Evolutionary conservation across 495 filamentous ascomycete species (phyloP), one percentile per base, ranked within the genome.

Genomic region (Penicillium cosmopolitanum): DNA sequence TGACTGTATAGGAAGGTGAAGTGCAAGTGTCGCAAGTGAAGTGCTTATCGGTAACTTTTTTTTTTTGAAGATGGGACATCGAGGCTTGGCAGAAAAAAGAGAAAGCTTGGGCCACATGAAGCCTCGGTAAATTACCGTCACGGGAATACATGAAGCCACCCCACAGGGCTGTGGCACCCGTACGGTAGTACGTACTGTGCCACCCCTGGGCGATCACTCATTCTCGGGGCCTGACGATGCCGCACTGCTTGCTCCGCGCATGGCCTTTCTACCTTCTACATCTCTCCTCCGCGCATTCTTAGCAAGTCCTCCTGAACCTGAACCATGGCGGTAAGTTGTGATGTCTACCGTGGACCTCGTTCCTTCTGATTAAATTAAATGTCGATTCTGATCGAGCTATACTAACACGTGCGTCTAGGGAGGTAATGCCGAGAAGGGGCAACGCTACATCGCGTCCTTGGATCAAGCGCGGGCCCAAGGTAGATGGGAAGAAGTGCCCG

Each of bases 381-480:
- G 5, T 31, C 28, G 8, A 31, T 31, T 31, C 28, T 31, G 28
- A 31, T 31, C 28, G 40, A 55, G 18, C 21, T 46, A 64, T 55
- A 61, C 63, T 75, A 59, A 75, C 69, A 63, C 38, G 50, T 68
- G 60, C 42, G 33, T 56, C 47, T 67, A 83, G 81, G 73, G 71
- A 68, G 74, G 72, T 62, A 77, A 80, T 58, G 66, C 66, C 47
- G 81, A 82, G 57, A 98, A 98, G 78, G 92, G 88, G 50, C 82
- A 81, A 59, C 84, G 86, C 66, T 96, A 97, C 73, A 80, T 94
- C 63, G 79, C 82, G 68, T 85, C 84, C 75, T 85, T 98, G 63
- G 91, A 98, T 68, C 83, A 85, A 64, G 91, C 92, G 62, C 89
- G 95, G 57, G 95, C 90, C 69, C 85, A 93, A 67, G 92, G 91